Conservation (phyloP, 495 filamentous ascomycete species). For the Staphylotrichum longicolle region DNA sequence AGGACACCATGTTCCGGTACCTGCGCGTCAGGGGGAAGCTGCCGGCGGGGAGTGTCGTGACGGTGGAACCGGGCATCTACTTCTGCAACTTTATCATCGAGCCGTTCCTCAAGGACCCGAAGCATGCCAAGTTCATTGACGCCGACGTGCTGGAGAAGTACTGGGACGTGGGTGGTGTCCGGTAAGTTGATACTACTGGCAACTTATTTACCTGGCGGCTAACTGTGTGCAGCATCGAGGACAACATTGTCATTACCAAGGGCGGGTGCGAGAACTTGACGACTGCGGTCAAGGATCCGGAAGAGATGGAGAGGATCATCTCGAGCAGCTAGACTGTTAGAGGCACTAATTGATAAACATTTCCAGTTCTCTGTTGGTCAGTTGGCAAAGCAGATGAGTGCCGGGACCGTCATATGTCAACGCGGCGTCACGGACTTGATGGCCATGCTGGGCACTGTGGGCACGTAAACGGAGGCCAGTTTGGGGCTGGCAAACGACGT, state of each 20-base stretch:
- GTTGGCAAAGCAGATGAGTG: too few species aligned
- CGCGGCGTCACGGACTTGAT: too few species aligned
- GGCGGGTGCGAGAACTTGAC: constrained; percentile 79
- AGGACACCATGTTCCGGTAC: constrained; percentile 81
- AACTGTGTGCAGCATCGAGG: constrained; percentile 48
- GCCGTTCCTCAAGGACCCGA: constrained; percentile 69
- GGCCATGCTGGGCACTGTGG: too few species aligned
- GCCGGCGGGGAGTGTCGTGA: constrained; percentile 76
- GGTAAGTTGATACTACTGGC: constrained; percentile 31
- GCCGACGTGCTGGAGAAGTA: constrained; percentile 70
- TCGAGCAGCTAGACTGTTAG: constrained; percentile 24
- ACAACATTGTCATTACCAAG: constrained; percentile 77
- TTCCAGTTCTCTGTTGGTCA: too few species aligned
- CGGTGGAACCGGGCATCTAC: constrained; percentile 90
- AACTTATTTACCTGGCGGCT: neutral
- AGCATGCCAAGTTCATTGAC: constrained; percentile 71
- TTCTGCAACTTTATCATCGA: constrained; percentile 93
- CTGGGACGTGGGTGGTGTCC: constrained; percentile 88
- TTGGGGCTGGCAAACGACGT: too few species aligned
- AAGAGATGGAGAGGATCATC: constrained; percentile 65
- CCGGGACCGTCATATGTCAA: too few species aligned
- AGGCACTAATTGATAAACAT: too few species aligned
- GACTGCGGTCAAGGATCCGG: constrained; percentile 66
- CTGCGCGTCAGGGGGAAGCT: constrained; percentile 75
- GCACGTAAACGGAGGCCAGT: too few species aligned